phyloP scores from a whole-genome alignment of 176 grass and related monocot genomes.

The Panicum miliaceum region DNA sequence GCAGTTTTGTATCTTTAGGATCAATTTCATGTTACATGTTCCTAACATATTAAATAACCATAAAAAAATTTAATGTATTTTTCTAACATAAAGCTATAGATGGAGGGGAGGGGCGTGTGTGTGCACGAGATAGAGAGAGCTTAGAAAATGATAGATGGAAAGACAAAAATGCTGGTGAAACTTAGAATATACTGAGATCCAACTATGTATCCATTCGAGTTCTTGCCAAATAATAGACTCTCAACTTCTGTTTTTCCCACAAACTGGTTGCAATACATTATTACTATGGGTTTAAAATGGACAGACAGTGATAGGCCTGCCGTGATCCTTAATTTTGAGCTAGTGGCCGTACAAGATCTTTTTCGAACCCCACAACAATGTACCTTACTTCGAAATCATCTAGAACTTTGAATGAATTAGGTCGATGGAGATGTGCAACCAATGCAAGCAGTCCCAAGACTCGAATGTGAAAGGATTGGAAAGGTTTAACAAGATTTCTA shows the following conservation, averaged over 20 bases:
- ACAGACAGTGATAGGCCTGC: neutral
- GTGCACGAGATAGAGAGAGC: too few species aligned
- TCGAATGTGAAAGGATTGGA: neutral
- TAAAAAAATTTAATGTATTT: too few species aligned
- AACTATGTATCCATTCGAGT: neutral
- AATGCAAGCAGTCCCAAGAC: neutral
- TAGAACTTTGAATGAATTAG: neutral
- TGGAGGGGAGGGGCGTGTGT: too few species aligned
- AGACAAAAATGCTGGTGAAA: neutral
- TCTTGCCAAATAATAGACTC: neutral
- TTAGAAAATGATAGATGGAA: too few species aligned
- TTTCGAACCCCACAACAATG: constrained; percentile 8
- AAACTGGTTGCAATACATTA: neutral
- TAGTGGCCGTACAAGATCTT: neutral
- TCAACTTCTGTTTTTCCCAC: neutral
- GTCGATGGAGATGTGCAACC: neutral
- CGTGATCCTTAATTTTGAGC: neutral
- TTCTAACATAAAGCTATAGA: too few species aligned
- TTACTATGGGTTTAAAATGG: neutral
- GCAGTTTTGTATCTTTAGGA: too few species aligned
- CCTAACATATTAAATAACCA: too few species aligned
- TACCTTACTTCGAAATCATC: neutral
- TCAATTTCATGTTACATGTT: too few species aligned
- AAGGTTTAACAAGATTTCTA: neutral
- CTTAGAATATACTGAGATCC: neutral